Evolutionary conservation across 768 basidiomycete species (phyloP).

Genomic region (Termitomyces sp.): DNA sequence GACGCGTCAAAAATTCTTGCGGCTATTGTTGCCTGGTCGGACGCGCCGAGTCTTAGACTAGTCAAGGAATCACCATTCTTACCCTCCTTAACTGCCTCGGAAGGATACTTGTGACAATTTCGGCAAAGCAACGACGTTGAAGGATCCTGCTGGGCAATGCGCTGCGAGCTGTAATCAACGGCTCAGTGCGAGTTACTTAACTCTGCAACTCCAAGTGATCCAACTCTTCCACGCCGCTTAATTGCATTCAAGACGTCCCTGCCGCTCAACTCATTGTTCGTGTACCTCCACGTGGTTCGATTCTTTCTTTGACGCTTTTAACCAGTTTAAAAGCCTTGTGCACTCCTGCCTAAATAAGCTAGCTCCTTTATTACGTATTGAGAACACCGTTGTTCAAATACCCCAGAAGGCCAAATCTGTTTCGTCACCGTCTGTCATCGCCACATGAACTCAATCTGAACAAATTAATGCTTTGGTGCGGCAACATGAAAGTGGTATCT

Average conservation of each 20-base stretch:
- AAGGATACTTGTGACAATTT: conserved; percentile 3
- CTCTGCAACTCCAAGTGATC: background rate
- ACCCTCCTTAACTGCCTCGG: conserved; percentile 29
- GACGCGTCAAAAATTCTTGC: conserved; percentile 34
- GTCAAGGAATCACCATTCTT: conserved; percentile 39
- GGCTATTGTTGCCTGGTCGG: conserved; percentile 27
- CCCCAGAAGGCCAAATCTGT: background rate
- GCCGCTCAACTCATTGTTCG: background rate
- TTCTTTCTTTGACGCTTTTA: background rate
- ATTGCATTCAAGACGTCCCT: background rate
- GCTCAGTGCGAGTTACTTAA: too few relatives aligned
- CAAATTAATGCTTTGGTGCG: background rate
- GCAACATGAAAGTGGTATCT: background rate
- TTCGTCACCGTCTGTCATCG: background rate
- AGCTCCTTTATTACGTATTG: background rate
- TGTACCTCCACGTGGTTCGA: background rate
- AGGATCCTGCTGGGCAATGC: background rate
- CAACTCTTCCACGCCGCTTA: background rate
- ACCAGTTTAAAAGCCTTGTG: background rate
- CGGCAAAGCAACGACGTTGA: background rate
- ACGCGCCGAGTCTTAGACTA: conserved; percentile 31
- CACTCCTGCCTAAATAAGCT: background rate
- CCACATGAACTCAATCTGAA: background rate
- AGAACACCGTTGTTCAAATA: background rate
- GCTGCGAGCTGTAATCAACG: too few relatives aligned